Base-by-base conservation (phyloP, 805 yeast species). In the Nakazawaea ambrosiae region DNA sequence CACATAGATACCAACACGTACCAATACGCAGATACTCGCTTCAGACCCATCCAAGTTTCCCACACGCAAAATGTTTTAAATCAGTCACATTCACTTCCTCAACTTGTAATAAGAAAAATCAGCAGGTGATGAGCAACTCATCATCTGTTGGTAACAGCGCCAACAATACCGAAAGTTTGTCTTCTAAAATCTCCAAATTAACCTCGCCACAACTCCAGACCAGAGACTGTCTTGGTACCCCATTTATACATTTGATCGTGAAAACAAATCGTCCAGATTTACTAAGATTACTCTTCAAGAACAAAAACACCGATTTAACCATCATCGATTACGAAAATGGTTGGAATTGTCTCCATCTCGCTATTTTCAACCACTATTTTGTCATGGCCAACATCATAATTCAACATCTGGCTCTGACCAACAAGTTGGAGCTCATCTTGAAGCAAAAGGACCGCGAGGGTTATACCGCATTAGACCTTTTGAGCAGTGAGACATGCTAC, bases 341-440 rank as follows among this genome's bases (percentile, higher is more conserved):
- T 2, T 88, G 94, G 81, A 82, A 84, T 30, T 75, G 86, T 19
- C 62, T 89, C 20, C 96, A 89, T 55, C 72, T 77, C 42, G 75
- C 87, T 4, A 60, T 83, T 11, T 73, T 65, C 45, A 60, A 71
- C 44, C 82, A 77, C 24, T 65, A 80, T 38, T 58, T 80, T 29
- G 50, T 68, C 15, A 70, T 81, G 50, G 77, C 80, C 8, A 68
- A 65, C 37, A 55, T 57, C 6, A 45, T 77, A 8, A 37, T 74
- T 8, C 37, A 39, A 23, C 18, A 14, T 22, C 27, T 30, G 19
- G 53, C 54, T 20, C 33, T 42, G 2, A 41, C 38, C 24, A 42
- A 43, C 14, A 49, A 55, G 29, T 23, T 37, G 14, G 50, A 57
- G 11, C 49, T 58, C 1, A 53, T 78, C 8, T 51, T 80, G 23